Base-by-base conservation (phyloP, 2,329 filamentous ascomycete genomes). In the Talaromyces verruculosus region DNA sequence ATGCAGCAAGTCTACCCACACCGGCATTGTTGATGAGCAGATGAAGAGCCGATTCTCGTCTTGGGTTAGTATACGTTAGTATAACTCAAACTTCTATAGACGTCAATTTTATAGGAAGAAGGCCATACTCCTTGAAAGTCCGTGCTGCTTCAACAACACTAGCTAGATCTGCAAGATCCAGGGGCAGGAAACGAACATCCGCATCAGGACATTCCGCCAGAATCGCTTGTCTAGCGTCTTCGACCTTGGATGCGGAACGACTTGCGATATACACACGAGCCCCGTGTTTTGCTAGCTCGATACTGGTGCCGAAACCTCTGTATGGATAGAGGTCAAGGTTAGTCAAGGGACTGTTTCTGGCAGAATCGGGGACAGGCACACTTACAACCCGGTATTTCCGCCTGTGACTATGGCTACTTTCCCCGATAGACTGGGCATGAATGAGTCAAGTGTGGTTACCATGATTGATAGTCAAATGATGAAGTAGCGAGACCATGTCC, bases 251-350 rank as follows among this genome's bases (percentile, higher is more conserved):
- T 28, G 49, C 25, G 5, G 49, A 53, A n/a, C 49, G 49, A 30
- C 49, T 53, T 53, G 49, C 49, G 7, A 53, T 53, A n/a, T 53
- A 53, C 17, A 53, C 49, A 53, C 49, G 49, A 53, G 49, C 49
- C 5, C 49, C 49, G 28, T 33, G 22, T 53, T 33, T 53, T 30
- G 49, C 49, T n/a, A 53, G 49, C 28, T 53, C 49, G 13, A 33
- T 33, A 53, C 49, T 53, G 4, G 49, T 53, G 17, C 49, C 49
- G 28, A 53, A 53, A n/a, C 49, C 49, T 53, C 49, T 53, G 25
- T 17, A 30, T 49, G 15, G 28, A 53, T 17, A 53, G 25, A 17
- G 6, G 33, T 33, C 5, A 30, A 7, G 7, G 30, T 30, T n/a
- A n/a, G 13, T 53, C 47, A 17, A 30, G 17, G 28, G 6, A 53